Evolutionary conservation across 345 rosid species (phyloP).

Genomic region (Excoecaria cochinchinensis): DNA sequence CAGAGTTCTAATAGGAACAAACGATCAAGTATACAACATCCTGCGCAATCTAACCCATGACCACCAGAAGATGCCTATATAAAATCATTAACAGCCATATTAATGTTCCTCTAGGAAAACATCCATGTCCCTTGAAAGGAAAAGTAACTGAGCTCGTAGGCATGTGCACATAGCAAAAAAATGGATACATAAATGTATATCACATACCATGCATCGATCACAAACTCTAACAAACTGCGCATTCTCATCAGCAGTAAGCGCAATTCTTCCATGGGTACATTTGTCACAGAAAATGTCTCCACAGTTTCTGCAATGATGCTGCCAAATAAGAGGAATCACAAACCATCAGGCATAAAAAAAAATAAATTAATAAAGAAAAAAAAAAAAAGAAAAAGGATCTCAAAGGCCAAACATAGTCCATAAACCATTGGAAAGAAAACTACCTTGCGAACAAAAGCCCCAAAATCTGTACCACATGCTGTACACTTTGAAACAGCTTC

Average conservation of each 20-base stretch:
- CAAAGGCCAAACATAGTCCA: not conserved
- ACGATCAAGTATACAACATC: not conserved
- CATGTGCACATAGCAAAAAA: not conserved
- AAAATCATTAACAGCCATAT: not conserved
- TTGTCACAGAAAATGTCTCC: constrained; percentile 99
- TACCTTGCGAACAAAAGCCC: constrained; percentile 87
- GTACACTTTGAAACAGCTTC: constrained; percentile 88
- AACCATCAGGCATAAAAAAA: constrained; percentile 1
- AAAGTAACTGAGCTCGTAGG: not conserved
- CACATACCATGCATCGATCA: constrained; percentile 82
- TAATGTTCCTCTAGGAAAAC: not conserved
- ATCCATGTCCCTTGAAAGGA: not conserved
- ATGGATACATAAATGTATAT: not conserved
- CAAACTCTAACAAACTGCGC: constrained; percentile 96
- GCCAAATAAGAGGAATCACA: constrained; percentile 17
- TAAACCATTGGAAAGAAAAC: not conserved
- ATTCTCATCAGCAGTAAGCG: constrained; percentile 24
- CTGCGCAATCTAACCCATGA: not conserved
- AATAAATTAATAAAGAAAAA: too few species aligned
- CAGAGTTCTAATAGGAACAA: not conserved
- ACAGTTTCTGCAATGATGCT: constrained; percentile 99
- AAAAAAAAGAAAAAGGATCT: not conserved
- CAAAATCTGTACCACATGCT: constrained; percentile 81
- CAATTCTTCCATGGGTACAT: constrained; percentile 48
- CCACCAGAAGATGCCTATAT: not conserved